phyloP scores from a whole-genome alignment of 805 yeast species.

The Tetrapisispora fleetii region DNA sequence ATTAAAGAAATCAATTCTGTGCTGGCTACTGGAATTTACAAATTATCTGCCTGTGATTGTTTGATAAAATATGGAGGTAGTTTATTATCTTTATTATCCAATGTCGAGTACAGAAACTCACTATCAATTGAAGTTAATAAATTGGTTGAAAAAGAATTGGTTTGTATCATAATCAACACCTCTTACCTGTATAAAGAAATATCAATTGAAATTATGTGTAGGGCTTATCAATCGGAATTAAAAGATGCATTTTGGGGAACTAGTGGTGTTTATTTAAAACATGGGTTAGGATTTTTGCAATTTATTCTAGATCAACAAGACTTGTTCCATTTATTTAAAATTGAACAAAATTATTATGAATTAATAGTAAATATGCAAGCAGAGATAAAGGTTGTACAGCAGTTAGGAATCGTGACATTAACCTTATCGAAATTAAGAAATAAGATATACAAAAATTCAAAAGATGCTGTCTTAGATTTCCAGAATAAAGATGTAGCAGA shows the following conservation, averaged over 20 bases:
- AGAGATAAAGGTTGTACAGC: slow-evolving; percentile 20
- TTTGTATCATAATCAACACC: slow-evolving; percentile 10
- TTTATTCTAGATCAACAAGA: slow-evolving; percentile 2
- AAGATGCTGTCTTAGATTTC: slow-evolving; percentile 22
- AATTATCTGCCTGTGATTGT: slow-evolving; percentile 3
- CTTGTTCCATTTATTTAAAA: neutral
- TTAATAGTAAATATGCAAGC: slow-evolving; percentile 4
- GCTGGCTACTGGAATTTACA: neutral
- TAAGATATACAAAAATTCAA: slow-evolving; percentile 13
- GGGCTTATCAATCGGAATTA: slow-evolving; percentile 16
- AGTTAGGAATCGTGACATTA: slow-evolving; percentile 22
- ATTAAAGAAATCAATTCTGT: neutral
- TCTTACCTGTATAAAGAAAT: slow-evolving; percentile 15
- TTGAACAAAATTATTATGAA: neutral
- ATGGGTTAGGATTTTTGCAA: slow-evolving; percentile 21
- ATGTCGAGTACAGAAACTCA: neutral
- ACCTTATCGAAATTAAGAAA: slow-evolving; percentile 24
- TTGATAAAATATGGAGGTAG: slow-evolving; percentile 7
- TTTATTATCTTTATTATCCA: neutral
- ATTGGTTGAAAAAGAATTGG: slow-evolving; percentile 5
- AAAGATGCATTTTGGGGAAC: slow-evolving; percentile 18
- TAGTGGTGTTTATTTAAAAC: slow-evolving; percentile 20
- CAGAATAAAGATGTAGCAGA: slow-evolving; percentile 22
- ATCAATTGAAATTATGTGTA: slow-evolving; percentile 16
- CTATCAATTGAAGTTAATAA: neutral